Percentiles rank a stretch among this genome's conserved stretches.
phyloP scores from a whole-genome alignment of 805 yeast genomes.

The Yamadazyma ubonensis region DNA sequence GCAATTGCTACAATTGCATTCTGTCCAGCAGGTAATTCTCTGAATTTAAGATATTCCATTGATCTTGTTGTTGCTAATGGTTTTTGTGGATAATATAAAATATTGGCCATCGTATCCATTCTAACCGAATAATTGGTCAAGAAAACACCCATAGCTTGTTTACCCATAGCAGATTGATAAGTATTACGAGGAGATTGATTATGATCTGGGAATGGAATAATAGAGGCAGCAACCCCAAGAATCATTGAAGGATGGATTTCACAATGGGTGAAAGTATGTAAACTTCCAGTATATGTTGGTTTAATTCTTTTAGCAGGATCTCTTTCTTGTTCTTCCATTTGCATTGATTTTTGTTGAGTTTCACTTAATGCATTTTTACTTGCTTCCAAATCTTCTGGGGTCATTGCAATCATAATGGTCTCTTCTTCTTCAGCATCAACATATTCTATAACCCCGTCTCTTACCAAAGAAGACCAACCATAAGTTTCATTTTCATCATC shows the following conservation, averaged over 20 bases:
- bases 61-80: conserved; percentile 97
- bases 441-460: conserved; percentile 89
- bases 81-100: conserved; percentile 94
- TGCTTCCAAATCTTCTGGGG: conserved; percentile 91
- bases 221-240: conserved; percentile 96
- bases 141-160: conserved; percentile 99
- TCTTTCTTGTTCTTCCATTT: conserved; percentile 44
- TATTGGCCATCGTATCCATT: conserved; percentile 99
- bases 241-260: conserved; percentile 99
- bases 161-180: conserved; percentile 99
- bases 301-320: conserved; percentile 88
- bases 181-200: conserved; percentile 99
- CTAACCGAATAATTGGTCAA: conserved; percentile 92
- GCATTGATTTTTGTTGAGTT: conserved; percentile 43
- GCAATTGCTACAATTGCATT: conserved; percentile 98
- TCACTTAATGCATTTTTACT: conserved; percentile 43
- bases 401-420: conserved; percentile 97
- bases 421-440: conserved; percentile 99
- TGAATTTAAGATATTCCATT: conserved; percentile 94
- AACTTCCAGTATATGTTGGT: conserved; percentile 51
- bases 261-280: conserved; percentile 93
- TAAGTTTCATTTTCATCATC: conserved; percentile 52
- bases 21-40: conserved; percentile 99
- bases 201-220: conserved; percentile 99
- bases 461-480: conserved; percentile 83